phyloP scores from a whole-genome alignment of 495 filamentous ascomycete species.

The Lophiotrema nucula region DNA sequence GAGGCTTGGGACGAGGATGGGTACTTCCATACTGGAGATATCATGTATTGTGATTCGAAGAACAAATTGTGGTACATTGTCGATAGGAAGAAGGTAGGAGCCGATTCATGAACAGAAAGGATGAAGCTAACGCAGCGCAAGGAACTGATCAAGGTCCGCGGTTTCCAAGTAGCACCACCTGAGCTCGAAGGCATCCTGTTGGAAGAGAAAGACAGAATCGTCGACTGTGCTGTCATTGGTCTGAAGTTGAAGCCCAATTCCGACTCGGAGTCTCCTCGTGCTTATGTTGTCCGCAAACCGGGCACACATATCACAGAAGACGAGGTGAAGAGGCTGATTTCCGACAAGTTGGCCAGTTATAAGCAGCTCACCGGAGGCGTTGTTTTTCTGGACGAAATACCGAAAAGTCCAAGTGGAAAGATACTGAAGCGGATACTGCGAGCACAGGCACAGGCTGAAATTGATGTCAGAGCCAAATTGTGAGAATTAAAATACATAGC shows the following conservation, averaged over 20 bases:
- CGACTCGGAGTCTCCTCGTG: slow-evolving; percentile 1
- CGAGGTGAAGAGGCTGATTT: slow-evolving; percentile 9
- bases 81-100: slow-evolving; percentile 19
- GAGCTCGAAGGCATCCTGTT: slow-evolving; percentile 19
- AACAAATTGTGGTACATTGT: slow-evolving; percentile 19
- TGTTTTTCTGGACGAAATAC: slow-evolving; percentile 21
- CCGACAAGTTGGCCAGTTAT: slow-evolving; percentile 18
- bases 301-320: slow-evolving; percentile 3
- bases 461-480: not conserved
- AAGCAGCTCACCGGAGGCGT: slow-evolving; percentile 22
- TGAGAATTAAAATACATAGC: too few relatives aligned
- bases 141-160: slow-evolving; percentile 30
- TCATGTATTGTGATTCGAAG: slow-evolving; percentile 12
- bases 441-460: slow-evolving; percentile 15
- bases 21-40: slow-evolving; percentile 15
- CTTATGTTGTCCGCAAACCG: slow-evolving; percentile 11
- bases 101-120: not conserved
- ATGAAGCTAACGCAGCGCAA: not conserved
- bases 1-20: slow-evolving; percentile 4
- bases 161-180: slow-evolving; percentile 9
- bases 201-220: slow-evolving; percentile 1
- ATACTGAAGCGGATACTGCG: slow-evolving; percentile 24
- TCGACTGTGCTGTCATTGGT: slow-evolving; percentile 24
- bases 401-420: slow-evolving; percentile 31
- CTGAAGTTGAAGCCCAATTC: not conserved